A percentile compares a stretch with the other conserved stretches of the same genome.
Evolutionary conservation across 2,329 filamentous ascomycete genomes (phyloP).

Genomic region (Fusarium foetens): DNA sequence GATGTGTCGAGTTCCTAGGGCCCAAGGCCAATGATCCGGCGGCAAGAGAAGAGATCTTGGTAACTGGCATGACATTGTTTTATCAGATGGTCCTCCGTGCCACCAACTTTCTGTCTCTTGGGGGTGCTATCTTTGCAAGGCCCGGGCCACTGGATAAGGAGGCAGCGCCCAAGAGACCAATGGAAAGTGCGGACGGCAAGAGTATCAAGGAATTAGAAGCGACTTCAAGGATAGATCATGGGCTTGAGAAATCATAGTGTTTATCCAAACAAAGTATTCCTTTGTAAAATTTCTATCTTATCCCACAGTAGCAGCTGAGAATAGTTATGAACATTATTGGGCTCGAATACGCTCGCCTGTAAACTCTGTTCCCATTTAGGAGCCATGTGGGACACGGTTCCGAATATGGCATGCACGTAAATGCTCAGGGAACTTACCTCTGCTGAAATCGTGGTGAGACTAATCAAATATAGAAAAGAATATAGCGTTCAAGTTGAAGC

Average conservation of each 20-base stretch:
- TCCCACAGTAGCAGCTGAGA: accelerated
- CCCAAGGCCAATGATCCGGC: constrained; percentile 22
- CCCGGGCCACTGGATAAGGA: constrained; percentile 32
- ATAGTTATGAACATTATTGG: neutral
- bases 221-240: accelerated
- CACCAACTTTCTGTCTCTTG: constrained; percentile 18
- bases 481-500: neutral
- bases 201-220: neutral
- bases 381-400: neutral
- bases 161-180: neutral
- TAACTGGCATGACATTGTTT: constrained; percentile 31
- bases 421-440: neutral
- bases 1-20: constrained; percentile 34
- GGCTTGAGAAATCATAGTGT: neutral
- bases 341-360: neutral
- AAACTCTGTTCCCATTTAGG: accelerated
- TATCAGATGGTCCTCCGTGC: constrained; percentile 35
- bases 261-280: neutral
- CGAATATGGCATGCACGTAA: neutral
- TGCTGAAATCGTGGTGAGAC: too few relatives aligned
- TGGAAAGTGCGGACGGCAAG: neutral
- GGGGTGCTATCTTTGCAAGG: constrained; percentile 30
- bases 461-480: too few relatives aligned
- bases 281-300: neutral
- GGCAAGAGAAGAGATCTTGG: constrained; percentile 32